Evolutionary conservation across 148 eudicot genomes (phyloP), one percentile per base, ranked within the genome.

Genomic region (Diospyros kaki): DNA sequence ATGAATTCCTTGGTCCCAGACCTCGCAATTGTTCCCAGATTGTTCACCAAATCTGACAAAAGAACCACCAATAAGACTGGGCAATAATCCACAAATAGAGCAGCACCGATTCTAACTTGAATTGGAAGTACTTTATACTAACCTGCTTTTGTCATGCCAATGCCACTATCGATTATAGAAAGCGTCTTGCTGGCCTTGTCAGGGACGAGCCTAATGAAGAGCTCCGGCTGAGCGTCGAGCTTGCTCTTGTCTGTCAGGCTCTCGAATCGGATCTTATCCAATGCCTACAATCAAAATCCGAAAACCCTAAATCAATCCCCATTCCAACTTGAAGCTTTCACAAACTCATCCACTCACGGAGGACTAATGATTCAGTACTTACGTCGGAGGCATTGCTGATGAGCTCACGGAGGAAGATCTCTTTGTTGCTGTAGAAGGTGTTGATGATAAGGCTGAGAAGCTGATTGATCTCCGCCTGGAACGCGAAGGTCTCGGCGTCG

Each of bases 61-160:
- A 28, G 15, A 72, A 73, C 9, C 62, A 61, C 42, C 52, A 58
- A 17, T 0, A 51, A 38, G 4, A 17, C 43, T 40, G 11, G 15
- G 41, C 50, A 17, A 50, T 11, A 4, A 4, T 0, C 2, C 1
- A 14, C 18, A 18, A 68, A n/a, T 44, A 50, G 28, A 9, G 6
- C 2, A 46, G 48, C 5, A 40, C 12, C 46, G 52, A 48, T 48
- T 28, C 28, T 28, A 28, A 28, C 28, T 28, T 28, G 58, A 11
- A 48, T 8, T 44, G 41, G 9, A 2, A 4, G 28, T 28, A 28
- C 28, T 28, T 28, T 28, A 52, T 1, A 58, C 38, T 10, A 50
- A 93, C 94, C 96, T 84, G 98, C 92, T 91, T 93, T 93, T 38
- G 98, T 93, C 98, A 93, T 91, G n/a, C 98, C 98, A 45, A 91